Evolutionary conservation across 2,329 filamentous ascomycete genomes (phyloP).

Genomic region (Diaporthe citri): DNA sequence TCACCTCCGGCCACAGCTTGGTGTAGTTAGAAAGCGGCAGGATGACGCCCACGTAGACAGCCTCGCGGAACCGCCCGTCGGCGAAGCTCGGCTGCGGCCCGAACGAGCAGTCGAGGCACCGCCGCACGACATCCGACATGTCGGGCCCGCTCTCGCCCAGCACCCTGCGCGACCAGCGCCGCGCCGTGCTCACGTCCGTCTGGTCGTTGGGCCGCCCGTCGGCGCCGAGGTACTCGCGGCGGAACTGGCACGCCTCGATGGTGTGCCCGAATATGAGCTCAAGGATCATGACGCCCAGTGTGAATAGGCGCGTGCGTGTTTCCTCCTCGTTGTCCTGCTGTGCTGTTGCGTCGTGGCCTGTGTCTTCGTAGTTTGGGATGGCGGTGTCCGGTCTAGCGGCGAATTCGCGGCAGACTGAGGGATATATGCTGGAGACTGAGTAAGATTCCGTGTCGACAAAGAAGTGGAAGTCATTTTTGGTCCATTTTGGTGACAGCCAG

Average conservation of each 20-base stretch:
- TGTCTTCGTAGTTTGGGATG: background rate
- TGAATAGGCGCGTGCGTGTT: background rate
- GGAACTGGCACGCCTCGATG: background rate
- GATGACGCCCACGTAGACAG: background rate
- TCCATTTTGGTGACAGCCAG: background rate
- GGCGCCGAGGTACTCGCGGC: background rate
- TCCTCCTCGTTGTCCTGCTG: background rate
- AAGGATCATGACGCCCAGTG: background rate
- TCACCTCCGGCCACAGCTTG: background rate
- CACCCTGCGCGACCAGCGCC: background rate
- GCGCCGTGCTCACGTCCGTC: background rate
- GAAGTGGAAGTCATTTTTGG: background rate
- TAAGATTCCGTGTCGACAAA: background rate
- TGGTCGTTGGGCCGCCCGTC: background rate
- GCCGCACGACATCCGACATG: background rate
- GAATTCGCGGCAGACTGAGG: background rate
- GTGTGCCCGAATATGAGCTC: background rate
- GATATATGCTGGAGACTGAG: background rate
- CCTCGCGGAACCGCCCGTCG: background rate
- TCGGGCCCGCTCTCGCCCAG: background rate
- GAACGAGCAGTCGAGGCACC: background rate
- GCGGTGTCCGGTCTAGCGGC: background rate
- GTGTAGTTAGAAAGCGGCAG: background rate
- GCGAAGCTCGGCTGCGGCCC: background rate
- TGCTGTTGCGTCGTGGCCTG: fast-evolving